Conservation (phyloP, 2,329 filamentous ascomycete species). For the Shiraia sp. region DNA sequence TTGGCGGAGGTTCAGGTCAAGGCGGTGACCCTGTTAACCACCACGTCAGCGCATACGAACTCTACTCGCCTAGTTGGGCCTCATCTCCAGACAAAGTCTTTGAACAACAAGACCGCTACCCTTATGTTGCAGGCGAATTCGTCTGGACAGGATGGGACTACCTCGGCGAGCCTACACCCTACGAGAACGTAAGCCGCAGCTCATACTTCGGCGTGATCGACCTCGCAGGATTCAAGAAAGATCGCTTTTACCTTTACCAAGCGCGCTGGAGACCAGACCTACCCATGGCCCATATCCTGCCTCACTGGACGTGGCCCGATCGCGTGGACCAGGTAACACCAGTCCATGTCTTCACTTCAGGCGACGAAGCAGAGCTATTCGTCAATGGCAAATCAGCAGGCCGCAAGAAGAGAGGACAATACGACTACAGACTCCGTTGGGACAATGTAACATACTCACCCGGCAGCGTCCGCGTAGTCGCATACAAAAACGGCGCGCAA, state of each 20-base stretch:
- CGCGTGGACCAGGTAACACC: slow-evolving; percentile 55
- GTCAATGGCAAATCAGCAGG: slow-evolving; percentile 56
- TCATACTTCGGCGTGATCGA: slow-evolving; percentile 63
- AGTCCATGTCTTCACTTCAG: slow-evolving; percentile 59
- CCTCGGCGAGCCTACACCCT: slow-evolving; percentile 57
- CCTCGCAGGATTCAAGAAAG: slow-evolving; percentile 61
- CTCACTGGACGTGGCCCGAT: slow-evolving; percentile 61
- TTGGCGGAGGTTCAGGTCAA: slow-evolving; percentile 37
- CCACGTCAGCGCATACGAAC: slow-evolving; percentile 57
- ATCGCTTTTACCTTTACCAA: slow-evolving; percentile 61
- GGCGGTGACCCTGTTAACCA: slow-evolving; percentile 41
- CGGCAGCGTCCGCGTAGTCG: slow-evolving; percentile 53
- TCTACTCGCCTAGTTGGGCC: slow-evolving; percentile 55
- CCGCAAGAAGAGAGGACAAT: slow-evolving; percentile 38
- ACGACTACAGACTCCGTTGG: slow-evolving; percentile 58
- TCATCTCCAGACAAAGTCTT: slow-evolving; percentile 60
- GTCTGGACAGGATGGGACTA: slow-evolving; percentile 59
- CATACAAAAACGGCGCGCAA: slow-evolving; percentile 52
- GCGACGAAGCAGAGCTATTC: slow-evolving; percentile 60
- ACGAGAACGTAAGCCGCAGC: slow-evolving; percentile 52
- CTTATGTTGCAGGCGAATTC: slow-evolving; percentile 59
- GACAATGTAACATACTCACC: slow-evolving; percentile 55
- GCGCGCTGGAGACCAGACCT: slow-evolving; percentile 57
- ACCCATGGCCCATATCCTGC: slow-evolving; percentile 57
- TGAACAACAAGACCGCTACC: slow-evolving; percentile 51